Evolutionary conservation across 169 alveolate species (phyloP), one percentile per base, ranked within the genome.

Genomic region (Amoebophrya sp.): DNA sequence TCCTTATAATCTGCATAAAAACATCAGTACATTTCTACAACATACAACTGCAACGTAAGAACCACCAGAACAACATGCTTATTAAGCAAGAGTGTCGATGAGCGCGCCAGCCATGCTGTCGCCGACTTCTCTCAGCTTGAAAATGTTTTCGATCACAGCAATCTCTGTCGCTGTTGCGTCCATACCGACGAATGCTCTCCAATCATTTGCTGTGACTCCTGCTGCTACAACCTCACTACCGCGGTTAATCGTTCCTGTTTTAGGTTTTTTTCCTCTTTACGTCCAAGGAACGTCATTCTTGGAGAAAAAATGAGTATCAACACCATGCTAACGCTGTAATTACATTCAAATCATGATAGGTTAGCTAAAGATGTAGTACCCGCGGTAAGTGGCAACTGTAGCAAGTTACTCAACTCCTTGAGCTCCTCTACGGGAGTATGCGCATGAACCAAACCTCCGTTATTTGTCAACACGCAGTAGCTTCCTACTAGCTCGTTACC

Each of bases 401-500:
- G 65, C 65, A 47, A 47, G 18, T 47, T 47, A 47, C 65, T 47
- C 6, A 47, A 18, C 18, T 47, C 65, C 18, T 47, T 47, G 29
- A 47, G 18, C 18, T 47, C 65, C 65, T 47, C 65, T 12, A 47
- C 65, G 65, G 65, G 65, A 12, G 65, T 47, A 47, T 47, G 65
- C 18, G 65, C 65, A 18, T 47, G 65, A 18, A 6, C 6, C 65
- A 98, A 94, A 0, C 99, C 99, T 38, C 99, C 99, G 94, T 96
- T 95, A 95, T 99, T 99, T 55, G 98, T 98, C 89, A 99, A 96
- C 34, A 95, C 96, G 53, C 99, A 97, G 95, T 99, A 99, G 90
- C 99, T 97, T 78, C 99, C 99, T 41, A 98, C 99, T 83, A 99
- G 96, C 41, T 98, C 99, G 93, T 98, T 98, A n/a, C 99, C 98